These are phyloP conservation scores for Oleoguttula mirabilis DNA, from an alignment of 495 filamentous ascomycete genomes.

Conservation along the genomic window DNA sequence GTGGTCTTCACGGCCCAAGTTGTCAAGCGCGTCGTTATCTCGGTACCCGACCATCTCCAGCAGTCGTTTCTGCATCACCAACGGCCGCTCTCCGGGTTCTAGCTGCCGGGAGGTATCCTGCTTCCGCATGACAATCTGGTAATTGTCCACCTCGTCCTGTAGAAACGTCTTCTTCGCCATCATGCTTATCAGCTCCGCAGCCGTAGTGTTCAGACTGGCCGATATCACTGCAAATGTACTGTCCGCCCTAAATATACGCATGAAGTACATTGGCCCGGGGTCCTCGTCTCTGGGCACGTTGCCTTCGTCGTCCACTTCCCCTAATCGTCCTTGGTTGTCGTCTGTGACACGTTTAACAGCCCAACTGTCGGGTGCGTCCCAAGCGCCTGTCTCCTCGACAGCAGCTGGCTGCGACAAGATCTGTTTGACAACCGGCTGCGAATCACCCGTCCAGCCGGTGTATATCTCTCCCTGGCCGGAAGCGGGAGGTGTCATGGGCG, in stretches of 20 bases:
- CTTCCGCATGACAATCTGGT: slow-evolving; percentile 88
- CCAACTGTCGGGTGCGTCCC: slow-evolving; percentile 93
- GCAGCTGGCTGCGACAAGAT: slow-evolving; percentile 10
- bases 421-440: slow-evolving; percentile 25
- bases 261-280: slow-evolving; percentile 63
- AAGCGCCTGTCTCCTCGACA: slow-evolving; percentile 36
- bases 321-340: slow-evolving; percentile 46
- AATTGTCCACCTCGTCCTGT: slow-evolving; percentile 79
- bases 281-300: slow-evolving; percentile 50
- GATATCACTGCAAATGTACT: slow-evolving; percentile 88
- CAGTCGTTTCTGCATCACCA: slow-evolving; percentile 84
- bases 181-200: slow-evolving; percentile 67
- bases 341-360: slow-evolving; percentile 60
- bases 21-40: slow-evolving; percentile 76
- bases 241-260: slow-evolving; percentile 90
- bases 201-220: slow-evolving; percentile 65
- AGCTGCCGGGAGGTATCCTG: slow-evolving; percentile 81
- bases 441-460: slow-evolving; percentile 40
- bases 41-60: slow-evolving; percentile 88
- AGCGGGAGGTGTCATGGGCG: slow-evolving; percentile 49
- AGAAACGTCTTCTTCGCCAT: slow-evolving; percentile 85
- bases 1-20: slow-evolving; percentile 95
- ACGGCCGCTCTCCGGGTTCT: slow-evolving; percentile 62
- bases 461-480: slow-evolving; percentile 33
- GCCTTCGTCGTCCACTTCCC: slow-evolving; percentile 48